phyloP scores from a whole-genome alignment of 169 alveolate genomes.

The Plasmodium inui region DNA sequence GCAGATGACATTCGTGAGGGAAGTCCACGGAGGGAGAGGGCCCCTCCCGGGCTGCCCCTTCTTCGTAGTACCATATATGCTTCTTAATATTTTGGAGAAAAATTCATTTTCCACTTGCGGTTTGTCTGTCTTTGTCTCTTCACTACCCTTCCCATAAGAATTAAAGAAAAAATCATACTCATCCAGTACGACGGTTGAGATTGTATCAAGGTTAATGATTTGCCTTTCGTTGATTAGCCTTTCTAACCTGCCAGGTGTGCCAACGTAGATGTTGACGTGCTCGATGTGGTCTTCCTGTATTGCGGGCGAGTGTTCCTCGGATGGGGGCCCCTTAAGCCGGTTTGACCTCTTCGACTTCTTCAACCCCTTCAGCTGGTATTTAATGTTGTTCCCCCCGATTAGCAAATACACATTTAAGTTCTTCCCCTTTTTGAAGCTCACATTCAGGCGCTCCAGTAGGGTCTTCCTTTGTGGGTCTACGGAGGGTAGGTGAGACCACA shows the following conservation, averaged over 20 bases:
- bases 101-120: constrained; percentile 22
- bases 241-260: constrained; percentile 58
- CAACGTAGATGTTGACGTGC: constrained; percentile 34
- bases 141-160: not conserved
- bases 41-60: not conserved
- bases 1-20: constrained; percentile 51
- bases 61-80: constrained; percentile 21
- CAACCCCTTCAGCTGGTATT: constrained; percentile 50
- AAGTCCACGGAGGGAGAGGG: not conserved
- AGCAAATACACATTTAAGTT: constrained; percentile 33
- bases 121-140: constrained; percentile 1
- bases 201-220: constrained; percentile 17
- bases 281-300: not conserved
- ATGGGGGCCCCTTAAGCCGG: not conserved
- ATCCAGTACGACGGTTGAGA: constrained; percentile 26
- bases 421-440: constrained; percentile 9
- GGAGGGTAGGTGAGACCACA: not conserved
- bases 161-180: constrained; percentile 58
- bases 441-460: constrained; percentile 12
- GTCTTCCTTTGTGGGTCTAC: not conserved
- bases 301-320: not conserved
- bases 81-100: constrained; percentile 33
- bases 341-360: constrained; percentile 27
- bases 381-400: constrained; percentile 66
- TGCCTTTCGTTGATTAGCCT: constrained; percentile 30